Base-by-base conservation (phyloP, 495 filamentous ascomycete genomes). In the Rostrohypoxylon terebratum region DNA sequence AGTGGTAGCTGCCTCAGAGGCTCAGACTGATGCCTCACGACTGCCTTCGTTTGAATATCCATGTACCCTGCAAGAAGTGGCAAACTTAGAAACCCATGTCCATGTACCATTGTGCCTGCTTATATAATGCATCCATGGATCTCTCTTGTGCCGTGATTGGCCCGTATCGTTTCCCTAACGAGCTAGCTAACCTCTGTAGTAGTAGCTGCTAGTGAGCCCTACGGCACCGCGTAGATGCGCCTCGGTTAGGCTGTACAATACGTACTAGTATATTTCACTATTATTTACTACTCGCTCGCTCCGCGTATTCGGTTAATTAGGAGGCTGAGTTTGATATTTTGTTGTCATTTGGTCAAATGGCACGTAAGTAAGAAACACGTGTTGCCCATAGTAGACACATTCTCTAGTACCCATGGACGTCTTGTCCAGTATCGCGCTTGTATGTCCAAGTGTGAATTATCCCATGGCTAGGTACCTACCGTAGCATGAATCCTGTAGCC, bases 51-150 rank as follows among this genome's bases (percentile, higher is more conserved):
- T 3, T 53, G 14, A 13, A 9, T 16, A 54, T 40, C 33, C n/a
- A 18, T 38, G 54, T 58, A 58, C 33, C 54, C 5, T 13, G 20
- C 33, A 58, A n/a, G 16, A 54, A 13, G 54, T 58, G 54, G 54
- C 54, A 58, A 58, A 58, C 47, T 9, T 25, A 0, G 2, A 6
- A 23, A 23, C 16, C 21, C 21, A 50, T 25, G 47, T 25, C 6
- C 47, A 23, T 50, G 47, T 11, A 14, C 13, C 21, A 48, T n/a
- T n/a, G n/a, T n/a, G n/a, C n/a, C n/a, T n/a, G n/a, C n/a, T n/a
- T n/a, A n/a, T 51, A 51, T 51, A 42, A 42, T 6, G 47, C 13
- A 51, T 11, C 11, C 3, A 42, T 6, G 47, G 4, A 51, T 11
- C 11, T 11, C 21, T 51, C 21, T 14, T 13, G 20, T 51, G 25